These are phyloP conservation scores for California macrophylla DNA, from an alignment of 441 rosid species.

Conservation along the genomic window DNA sequence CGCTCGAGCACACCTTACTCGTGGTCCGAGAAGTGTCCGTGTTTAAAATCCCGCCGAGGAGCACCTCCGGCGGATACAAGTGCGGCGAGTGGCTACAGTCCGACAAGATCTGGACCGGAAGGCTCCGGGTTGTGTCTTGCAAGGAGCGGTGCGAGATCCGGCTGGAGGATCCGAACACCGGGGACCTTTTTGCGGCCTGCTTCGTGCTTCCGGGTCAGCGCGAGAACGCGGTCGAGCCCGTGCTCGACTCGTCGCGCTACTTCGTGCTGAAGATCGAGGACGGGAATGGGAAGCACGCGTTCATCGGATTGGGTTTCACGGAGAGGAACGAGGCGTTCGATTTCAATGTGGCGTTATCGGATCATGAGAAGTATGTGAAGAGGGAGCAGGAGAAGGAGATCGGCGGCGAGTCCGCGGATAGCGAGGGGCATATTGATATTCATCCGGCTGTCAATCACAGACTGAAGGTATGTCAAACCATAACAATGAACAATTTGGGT, in stretches of 20 bases:
- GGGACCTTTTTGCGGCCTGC: constrained; percentile 89
- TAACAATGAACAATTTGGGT: background rate
- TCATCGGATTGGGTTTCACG: constrained; percentile 74
- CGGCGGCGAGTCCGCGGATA: constrained; percentile 48
- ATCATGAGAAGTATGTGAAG: constrained; percentile 83
- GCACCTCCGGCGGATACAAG: constrained; percentile 92
- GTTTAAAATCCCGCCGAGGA: constrained; percentile 87
- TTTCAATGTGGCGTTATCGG: constrained; percentile 94
- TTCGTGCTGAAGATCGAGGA: constrained; percentile 92
- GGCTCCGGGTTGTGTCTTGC: constrained; percentile 90
- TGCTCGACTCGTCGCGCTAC: constrained; percentile 85
- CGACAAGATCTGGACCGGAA: constrained; percentile 97
- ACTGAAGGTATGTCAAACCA: constrained; percentile 47
- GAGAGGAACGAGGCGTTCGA: constrained; percentile 98
- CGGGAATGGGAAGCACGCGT: constrained; percentile 85
- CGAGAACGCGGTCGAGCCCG: constrained; percentile 81
- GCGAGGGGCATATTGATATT: constrained; percentile 67
- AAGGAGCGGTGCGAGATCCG: constrained; percentile 97
- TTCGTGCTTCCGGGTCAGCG: constrained; percentile 76
- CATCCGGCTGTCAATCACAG: constrained; percentile 96
- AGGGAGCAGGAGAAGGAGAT: constrained; percentile 70
- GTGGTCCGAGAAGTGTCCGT: constrained; percentile 87
- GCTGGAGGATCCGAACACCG: constrained; percentile 81
- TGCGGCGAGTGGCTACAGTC: constrained; percentile 97
- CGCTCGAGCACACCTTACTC: constrained; percentile 84